Evolutionary conservation across 2,329 filamentous ascomycete species (phyloP), one percentile per base, ranked within the genome.

Genomic region (Monilinia vaccinii-corymbosi): DNA sequence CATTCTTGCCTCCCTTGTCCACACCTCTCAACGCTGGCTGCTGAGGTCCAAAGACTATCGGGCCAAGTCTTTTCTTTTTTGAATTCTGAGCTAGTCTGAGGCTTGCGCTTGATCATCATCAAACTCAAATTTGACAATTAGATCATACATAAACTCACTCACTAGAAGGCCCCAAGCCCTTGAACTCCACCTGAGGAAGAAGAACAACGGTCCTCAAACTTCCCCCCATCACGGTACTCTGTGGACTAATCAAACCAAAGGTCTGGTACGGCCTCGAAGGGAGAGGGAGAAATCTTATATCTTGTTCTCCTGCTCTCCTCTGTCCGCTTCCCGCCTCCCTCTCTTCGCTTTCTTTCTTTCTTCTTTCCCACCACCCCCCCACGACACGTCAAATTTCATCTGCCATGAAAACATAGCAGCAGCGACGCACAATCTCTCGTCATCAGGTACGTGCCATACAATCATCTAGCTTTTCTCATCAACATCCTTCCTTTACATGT

Each of bases 141-240:
- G 36, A 53, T 53, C 50, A 42, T 42, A 52, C 50, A 53, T 53
- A 53, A 42, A 53, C 23, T 14, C 25, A n/a, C n/a, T n/a, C n/a
- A n/a, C 36, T 40, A 10, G 16, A 31, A 42, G 23, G 25, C 18
- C 50, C 36, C 46, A 38, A 42, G 44, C 36, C 56, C 56, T 51
- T 49, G 46, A 58, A 32, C 56, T 58, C 56, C 56, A 58, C 56
- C 40, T 53, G 42, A 34, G 38, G n/a, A 28, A 28, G 25, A 28
- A 28, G 3, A 28, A 58, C 40, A 58, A 52, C 47, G 47, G 47
- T 25, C 40, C 50, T 2, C 25, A 7, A 4, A 2, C 3, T 23
- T 28, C 38, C 42, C 32, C 25, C 21, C 3, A 53, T 44, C 50
- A 18, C 50, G 36, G 36, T 25, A 36, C 34, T 42, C 36, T 31